Percentiles rank a stretch among this genome's conserved stretches.
These are phyloP conservation scores for Auricularia cornea DNA, from an alignment of 768 basidiomycete species.

Conservation along the genomic window DNA sequence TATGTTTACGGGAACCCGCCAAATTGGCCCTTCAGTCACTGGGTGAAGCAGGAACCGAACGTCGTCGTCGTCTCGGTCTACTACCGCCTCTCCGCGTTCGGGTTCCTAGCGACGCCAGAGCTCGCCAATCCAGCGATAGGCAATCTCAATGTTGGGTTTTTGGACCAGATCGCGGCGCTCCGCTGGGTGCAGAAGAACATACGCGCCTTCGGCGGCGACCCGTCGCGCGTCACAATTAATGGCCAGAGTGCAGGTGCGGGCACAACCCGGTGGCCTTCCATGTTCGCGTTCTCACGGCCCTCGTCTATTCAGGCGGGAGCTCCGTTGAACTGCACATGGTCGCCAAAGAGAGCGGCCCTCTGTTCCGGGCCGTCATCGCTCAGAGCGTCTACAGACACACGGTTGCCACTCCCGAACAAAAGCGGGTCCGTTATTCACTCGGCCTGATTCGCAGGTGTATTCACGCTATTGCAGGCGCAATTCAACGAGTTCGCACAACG, in stretches of 20 bases:
- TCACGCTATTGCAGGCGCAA: constrained; percentile 29
- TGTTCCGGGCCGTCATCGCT: constrained; percentile 50
- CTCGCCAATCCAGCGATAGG: constrained; percentile 32
- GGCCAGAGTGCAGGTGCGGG: constrained; percentile 49
- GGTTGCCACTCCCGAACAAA: constrained; percentile 42
- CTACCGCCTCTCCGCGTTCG: constrained; percentile 55
- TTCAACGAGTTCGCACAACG: constrained; percentile 43
- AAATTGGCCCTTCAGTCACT: constrained; percentile 59
- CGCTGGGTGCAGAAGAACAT: constrained; percentile 33
- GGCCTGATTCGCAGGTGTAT: not conserved
- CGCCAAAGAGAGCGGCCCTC: constrained; percentile 27
- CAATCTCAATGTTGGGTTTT: constrained; percentile 44
- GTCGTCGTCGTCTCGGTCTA: constrained; percentile 60
- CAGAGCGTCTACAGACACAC: constrained; percentile 53
- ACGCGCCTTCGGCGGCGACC: constrained; percentile 32
- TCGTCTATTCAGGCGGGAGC: constrained; percentile 19
- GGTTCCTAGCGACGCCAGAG: constrained; percentile 49
- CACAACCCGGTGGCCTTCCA: too few species aligned
- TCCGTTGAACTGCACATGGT: constrained; percentile 54
- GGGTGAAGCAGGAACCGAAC: constrained; percentile 52
- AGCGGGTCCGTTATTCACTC: constrained; percentile 31
- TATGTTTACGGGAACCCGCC: constrained; percentile 53
- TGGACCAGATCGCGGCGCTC: constrained; percentile 42
- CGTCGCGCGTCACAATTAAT: constrained; percentile 37
- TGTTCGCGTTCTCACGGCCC: too few species aligned